A percentile compares a stretch with the other conserved stretches of the same genome.
Conservation (phyloP, 495 filamentous ascomycete genomes). For the Talaromyces proteolyticus region DNA sequence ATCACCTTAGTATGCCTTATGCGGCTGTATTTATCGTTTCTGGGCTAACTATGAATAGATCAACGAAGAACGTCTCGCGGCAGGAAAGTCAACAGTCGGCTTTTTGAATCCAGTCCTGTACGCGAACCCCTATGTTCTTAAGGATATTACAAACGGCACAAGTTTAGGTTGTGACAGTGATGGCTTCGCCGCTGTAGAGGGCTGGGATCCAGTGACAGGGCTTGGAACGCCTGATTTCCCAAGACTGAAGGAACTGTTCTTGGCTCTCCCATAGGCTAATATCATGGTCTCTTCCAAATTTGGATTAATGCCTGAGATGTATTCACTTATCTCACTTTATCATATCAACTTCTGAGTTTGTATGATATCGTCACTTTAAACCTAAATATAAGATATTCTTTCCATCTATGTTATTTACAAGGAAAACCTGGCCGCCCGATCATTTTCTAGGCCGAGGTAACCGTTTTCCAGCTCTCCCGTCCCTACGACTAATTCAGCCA, state of each 20-base stretch:
- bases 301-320: too few species aligned
- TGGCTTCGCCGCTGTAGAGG: slow-evolving; percentile 42
- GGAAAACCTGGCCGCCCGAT: too few species aligned
- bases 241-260: slow-evolving; percentile 25
- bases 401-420: too few species aligned
- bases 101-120: slow-evolving; percentile 50
- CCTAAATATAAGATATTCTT: too few species aligned
- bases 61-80: slow-evolving; percentile 40
- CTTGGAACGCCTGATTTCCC: slow-evolving; percentile 38
- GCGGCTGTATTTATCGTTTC: not conserved
- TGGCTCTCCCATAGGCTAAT: slow-evolving; percentile 13
- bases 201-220: slow-evolving; percentile 45
- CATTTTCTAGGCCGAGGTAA: not conserved
- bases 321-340: too few species aligned
- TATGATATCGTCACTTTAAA: too few species aligned
- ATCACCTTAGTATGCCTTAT: slow-evolving; percentile 4
- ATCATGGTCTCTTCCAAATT: too few species aligned
- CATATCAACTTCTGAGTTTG: too few species aligned
- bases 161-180: slow-evolving; percentile 42
- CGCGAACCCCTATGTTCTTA: slow-evolving; percentile 34
- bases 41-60: slow-evolving; percentile 15
- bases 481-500: not conserved
- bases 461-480: not conserved
- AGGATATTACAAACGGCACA: slow-evolving; percentile 41
- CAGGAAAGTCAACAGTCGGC: slow-evolving; percentile 42